These are phyloP conservation scores for Gnetum montanum DNA, from an alignment of 75 land plant species.

Conservation along the genomic window DNA sequence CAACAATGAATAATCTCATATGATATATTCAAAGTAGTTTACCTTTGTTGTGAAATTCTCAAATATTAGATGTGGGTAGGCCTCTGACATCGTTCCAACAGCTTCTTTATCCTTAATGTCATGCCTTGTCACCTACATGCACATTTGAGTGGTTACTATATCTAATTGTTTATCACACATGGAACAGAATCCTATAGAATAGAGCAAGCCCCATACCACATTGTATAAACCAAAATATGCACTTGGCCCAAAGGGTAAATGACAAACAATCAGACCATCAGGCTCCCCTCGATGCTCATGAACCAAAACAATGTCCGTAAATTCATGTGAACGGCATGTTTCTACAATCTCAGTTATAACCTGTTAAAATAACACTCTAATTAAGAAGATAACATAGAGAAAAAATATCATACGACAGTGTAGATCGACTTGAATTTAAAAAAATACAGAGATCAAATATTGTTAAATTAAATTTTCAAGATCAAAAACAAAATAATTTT, in stretches of 20 bases:
- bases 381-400: conserved; percentile 1
- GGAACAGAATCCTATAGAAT: not conserved
- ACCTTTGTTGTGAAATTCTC: conserved; percentile 87
- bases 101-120: conserved; percentile 90
- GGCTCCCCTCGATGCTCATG: conserved; percentile 99
- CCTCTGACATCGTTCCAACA: conserved; percentile 94
- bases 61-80: conserved; percentile 83
- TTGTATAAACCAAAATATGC: conserved; percentile 93
- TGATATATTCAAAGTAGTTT: too few relatives aligned
- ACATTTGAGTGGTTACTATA: not conserved
- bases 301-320: conserved; percentile 87
- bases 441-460: too few relatives aligned
- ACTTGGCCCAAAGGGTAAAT: conserved; percentile 95
- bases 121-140: conserved; percentile 84
- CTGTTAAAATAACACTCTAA: conserved; percentile 21
- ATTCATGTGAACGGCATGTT: conserved; percentile 80
- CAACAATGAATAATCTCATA: too few relatives aligned
- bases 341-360: conserved; percentile 90
- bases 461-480: too few relatives aligned
- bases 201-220: conserved; percentile 56
- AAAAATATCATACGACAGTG: too few relatives aligned
- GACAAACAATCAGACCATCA: conserved; percentile 90
- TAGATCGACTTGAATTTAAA: too few relatives aligned
- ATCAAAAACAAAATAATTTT: too few relatives aligned
- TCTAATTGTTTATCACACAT: too few relatives aligned